phyloP scores from a whole-genome alignment of 73 alveolate genomes.

The Strombidium stylifer region DNA sequence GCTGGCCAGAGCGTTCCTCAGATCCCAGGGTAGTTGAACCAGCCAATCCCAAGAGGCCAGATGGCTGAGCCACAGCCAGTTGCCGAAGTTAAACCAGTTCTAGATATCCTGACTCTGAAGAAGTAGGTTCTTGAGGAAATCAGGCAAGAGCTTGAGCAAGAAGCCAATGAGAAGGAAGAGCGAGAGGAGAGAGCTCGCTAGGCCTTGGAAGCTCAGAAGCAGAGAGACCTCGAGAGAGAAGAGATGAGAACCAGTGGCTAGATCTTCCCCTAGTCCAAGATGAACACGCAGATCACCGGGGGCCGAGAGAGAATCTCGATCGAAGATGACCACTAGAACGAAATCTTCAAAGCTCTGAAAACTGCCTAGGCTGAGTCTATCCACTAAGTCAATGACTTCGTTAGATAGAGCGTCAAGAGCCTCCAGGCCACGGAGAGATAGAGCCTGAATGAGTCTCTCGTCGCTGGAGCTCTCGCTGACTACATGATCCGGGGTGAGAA shows the following conservation, averaged over 20 bases:
- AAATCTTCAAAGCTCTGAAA: no score
- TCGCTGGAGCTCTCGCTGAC: constrained; percentile 1
- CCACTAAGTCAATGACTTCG: no score
- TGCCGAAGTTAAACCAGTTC: not conserved
- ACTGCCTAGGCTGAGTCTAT: no score
- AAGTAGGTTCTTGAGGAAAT: constrained; percentile 50
- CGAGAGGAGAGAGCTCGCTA: not conserved
- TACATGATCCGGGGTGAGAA: not conserved
- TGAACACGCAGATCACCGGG: not conserved
- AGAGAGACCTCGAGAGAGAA: not conserved
- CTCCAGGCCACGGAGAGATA: not conserved
- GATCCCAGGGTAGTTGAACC: not conserved
- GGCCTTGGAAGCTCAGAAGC: not conserved
- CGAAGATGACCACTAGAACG: no score
- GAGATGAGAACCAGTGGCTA: not conserved
- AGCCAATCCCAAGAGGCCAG: not conserved
- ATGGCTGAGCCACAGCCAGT: not conserved
- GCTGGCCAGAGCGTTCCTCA: not conserved
- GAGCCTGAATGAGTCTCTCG: not conserved
- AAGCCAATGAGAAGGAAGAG: not conserved
- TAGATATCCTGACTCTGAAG: constrained; percentile 37
- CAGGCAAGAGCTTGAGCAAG: constrained; percentile 11
- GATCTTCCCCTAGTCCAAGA: not conserved
- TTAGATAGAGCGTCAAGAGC: not conserved
- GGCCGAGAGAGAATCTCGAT: no score